Conservation (phyloP, 306 rosid genomes). For the Mimosa pudica region DNA sequence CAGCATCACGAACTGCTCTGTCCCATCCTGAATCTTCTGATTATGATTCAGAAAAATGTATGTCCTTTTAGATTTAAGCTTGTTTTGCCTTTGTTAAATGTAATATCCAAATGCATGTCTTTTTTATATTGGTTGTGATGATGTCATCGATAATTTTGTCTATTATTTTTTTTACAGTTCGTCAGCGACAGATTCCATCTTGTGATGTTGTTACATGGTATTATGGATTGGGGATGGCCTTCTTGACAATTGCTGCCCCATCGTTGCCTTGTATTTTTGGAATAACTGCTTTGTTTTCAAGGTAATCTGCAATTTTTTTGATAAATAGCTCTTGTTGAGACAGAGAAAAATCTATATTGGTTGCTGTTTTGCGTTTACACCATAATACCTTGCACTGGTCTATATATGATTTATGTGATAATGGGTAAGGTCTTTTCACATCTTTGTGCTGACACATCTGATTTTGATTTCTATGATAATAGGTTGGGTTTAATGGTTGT, state of each 20-base stretch:
- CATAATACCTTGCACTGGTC: background rate
- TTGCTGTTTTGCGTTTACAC: background rate
- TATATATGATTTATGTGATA: background rate
- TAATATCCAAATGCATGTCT: background rate
- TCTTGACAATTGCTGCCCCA: constrained; percentile 87
- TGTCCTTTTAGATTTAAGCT: constrained; percentile 28
- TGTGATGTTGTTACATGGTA: constrained; percentile 63
- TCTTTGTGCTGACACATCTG: constrained; percentile 6
- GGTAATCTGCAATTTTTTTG: constrained; percentile 48
- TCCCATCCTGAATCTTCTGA: constrained; percentile 61
- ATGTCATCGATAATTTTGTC: constrained; percentile 11
- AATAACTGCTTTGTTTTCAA: constrained; percentile 82
- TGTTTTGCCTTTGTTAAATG: background rate
- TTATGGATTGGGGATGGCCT: constrained; percentile 83
- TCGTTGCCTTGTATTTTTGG: constrained; percentile 86
- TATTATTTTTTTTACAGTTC: constrained; percentile 57
- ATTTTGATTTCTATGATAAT: constrained; percentile 30
- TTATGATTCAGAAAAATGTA: constrained; percentile 84
- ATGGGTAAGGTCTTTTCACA: background rate
- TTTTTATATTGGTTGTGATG: background rate
- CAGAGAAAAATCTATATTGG: background rate
- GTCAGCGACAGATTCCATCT: constrained; percentile 67
- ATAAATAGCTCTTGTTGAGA: constrained; percentile 14
- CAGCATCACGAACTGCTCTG: constrained; percentile 52
- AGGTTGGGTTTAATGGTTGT: constrained; percentile 93